Conservation (phyloP, 768 basidiomycete species). For the Rhodosporidiobolus sp. region DNA sequence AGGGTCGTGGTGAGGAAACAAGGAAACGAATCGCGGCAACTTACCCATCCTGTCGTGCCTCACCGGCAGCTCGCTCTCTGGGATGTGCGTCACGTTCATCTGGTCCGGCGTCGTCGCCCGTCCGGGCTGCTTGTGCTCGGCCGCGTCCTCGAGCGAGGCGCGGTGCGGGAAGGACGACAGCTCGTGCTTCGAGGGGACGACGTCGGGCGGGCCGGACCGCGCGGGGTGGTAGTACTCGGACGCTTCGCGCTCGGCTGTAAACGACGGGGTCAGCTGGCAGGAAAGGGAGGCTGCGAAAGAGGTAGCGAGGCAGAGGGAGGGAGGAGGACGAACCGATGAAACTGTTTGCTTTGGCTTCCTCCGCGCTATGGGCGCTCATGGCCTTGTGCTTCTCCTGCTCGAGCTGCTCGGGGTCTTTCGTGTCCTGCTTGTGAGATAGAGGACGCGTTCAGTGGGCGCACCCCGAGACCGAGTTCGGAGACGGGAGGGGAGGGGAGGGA, state of each 20-base stretch:
- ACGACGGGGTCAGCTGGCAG: not conserved
- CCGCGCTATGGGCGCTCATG: not conserved
- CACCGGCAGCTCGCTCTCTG: conserved; percentile 16
- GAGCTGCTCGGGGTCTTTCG: conserved; percentile 7
- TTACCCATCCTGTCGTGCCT: conserved; percentile 2
- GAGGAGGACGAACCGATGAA: conserved; percentile 13
- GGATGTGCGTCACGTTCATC: conserved; percentile 20
- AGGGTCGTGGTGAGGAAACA: not conserved
- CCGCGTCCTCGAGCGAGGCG: conserved; percentile 15
- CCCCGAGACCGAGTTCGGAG: not conserved
- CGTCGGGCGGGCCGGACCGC: conserved; percentile 5
- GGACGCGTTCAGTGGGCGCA: not conserved
- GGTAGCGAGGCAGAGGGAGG: not conserved
- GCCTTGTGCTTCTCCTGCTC: conserved; percentile 4
- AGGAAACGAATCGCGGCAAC: not conserved
- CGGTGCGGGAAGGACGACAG: conserved; percentile 25
- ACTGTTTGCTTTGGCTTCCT: conserved; percentile 17
- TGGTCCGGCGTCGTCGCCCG: conserved; percentile 14
- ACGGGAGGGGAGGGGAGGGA: not conserved
- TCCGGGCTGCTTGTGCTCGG: not conserved
- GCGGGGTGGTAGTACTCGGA: conserved; percentile 10
- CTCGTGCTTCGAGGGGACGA: not conserved
- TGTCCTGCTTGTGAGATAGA: conserved; percentile 4
- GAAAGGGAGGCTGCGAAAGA: too few species aligned
- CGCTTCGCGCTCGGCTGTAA: conserved; percentile 12